Base-by-base conservation (phyloP, 2,329 filamentous ascomycete species). In the Ilyonectria sp. region DNA sequence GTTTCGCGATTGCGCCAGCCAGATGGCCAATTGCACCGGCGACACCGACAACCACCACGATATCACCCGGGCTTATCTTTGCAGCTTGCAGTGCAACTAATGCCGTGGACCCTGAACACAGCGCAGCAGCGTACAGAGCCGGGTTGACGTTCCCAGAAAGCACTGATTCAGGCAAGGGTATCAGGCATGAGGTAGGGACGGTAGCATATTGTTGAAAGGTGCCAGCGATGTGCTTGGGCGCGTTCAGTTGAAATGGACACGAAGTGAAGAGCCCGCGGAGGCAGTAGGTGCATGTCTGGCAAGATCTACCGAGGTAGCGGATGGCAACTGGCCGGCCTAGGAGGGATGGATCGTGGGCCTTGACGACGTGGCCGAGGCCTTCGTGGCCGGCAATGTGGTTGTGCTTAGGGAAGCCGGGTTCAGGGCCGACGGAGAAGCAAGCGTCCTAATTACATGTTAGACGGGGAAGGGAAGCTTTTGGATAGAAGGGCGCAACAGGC, bases 151-250 rank as follows among this genome's bases (percentile, higher is more conserved):
- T n/a, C 4, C 17, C 15, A n/a, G 15, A 43, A 17, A 23, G 21
- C 29, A 54, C 15, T 5, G 5, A 4, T 23, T 54, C n/a, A 4
- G 59, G 59, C 2, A 61, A 19, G 2, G 11, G 26, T 11, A 61
- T 13, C 35, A 61, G 47, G 19, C 59, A 61, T 13, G 35, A 29
- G 3, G n/a, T 8, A 3, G 59, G 59, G 6, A 54, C 26, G 2
- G 50, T 54, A 2, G 49, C 59, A 26, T 54, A 61, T 40, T 61
- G 35, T 19, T 61, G 59, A 37, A 61, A 61, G 2, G 59, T 61
- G 26, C 59, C 59, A 15, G 15, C 2, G 5, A 61, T 29, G 3
- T 61, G 59, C 13, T 61, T 61, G 2, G 59, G 23, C 26, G 33
- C 23, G 40, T 61, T 54, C 1, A 46, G n/a, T 13, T 61, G 59